Percentiles rank a stretch among this genome's conserved stretches.
Evolutionary conservation across 129 eudicot genomes (phyloP).

Genomic region (Ambrosia trifida): DNA sequence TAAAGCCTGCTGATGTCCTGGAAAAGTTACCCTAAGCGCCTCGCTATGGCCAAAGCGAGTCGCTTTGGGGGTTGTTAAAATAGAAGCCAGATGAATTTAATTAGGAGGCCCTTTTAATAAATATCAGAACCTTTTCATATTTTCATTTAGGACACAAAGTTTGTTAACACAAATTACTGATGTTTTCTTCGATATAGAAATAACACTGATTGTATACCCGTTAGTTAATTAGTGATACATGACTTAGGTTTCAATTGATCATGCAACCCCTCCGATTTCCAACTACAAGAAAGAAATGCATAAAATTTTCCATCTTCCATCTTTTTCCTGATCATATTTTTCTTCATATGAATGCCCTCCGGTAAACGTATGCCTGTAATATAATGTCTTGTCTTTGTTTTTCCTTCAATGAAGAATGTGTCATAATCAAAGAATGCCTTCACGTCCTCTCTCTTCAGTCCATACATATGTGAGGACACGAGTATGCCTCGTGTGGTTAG

Average conservation of each 20-base stretch:
- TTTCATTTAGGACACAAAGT: too few relatives aligned
- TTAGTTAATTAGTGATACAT: background rate
- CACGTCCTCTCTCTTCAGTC: background rate
- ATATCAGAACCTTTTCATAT: too few relatives aligned
- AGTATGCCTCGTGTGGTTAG: background rate
- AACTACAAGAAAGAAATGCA: background rate
- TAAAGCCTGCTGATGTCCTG: too few relatives aligned
- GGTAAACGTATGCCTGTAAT: background rate
- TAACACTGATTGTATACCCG: too few relatives aligned
- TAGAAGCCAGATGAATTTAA: too few relatives aligned
- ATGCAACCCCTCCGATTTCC: background rate
- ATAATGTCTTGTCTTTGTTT: background rate
- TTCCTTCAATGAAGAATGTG: background rate
- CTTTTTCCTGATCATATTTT: background rate
- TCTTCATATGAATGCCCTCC: background rate
- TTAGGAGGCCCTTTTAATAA: too few relatives aligned
- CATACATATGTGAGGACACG: background rate
- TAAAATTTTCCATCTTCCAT: background rate
- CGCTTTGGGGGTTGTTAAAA: too few relatives aligned
- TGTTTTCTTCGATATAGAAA: too few relatives aligned
- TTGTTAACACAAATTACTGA: too few relatives aligned
- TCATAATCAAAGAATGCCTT: background rate
- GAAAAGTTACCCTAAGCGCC: too few relatives aligned
- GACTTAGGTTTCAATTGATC: background rate
- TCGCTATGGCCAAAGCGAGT: too few relatives aligned